Conservation (phyloP, 345 rosid genomes). For the Lepidium aucheri region DNA sequence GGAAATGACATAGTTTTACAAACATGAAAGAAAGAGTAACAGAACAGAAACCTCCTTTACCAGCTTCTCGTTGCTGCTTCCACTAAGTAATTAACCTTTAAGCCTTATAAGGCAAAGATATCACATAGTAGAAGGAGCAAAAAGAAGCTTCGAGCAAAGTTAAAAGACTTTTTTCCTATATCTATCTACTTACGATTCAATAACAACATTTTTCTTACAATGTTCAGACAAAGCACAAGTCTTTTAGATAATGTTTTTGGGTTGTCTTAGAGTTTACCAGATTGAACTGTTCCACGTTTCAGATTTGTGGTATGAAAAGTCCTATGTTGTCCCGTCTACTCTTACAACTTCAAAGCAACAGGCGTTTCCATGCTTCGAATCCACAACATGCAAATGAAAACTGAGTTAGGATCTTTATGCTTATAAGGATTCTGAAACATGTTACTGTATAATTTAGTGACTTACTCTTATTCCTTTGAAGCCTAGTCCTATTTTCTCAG, state of each 20-base stretch:
- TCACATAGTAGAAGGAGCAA: conserved; percentile 83
- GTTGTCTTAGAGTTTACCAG: background rate
- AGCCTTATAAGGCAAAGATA: conserved; percentile 50
- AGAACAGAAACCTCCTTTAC: conserved; percentile 35
- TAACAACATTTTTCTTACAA: background rate
- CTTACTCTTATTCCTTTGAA: conserved; percentile 55
- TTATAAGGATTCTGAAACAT: background rate
- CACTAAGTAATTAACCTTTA: conserved; percentile 55
- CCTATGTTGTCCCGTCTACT: conserved; percentile 61
- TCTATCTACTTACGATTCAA: background rate
- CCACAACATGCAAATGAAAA: conserved; percentile 48
- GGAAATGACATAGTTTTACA: background rate
- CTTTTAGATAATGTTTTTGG: background rate
- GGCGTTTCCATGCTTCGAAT: conserved; percentile 40
- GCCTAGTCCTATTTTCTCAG: conserved; percentile 73
- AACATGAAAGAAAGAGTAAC: conserved; percentile 9
- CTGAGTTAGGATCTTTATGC: background rate
- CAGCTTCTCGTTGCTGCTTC: conserved; percentile 99
- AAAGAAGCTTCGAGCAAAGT: conserved; percentile 61
- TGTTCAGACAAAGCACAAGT: background rate
- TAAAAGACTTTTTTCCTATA: conserved; percentile 24
- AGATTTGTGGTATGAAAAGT: conserved; percentile 71
- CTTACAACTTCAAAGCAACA: conserved; percentile 72
- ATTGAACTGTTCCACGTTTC: background rate
- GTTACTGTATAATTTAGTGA: background rate